Evolutionary conservation across 2,329 filamentous ascomycete species (phyloP), one percentile per base, ranked within the genome.

Genomic region (Incumbomyces lentus): DNA sequence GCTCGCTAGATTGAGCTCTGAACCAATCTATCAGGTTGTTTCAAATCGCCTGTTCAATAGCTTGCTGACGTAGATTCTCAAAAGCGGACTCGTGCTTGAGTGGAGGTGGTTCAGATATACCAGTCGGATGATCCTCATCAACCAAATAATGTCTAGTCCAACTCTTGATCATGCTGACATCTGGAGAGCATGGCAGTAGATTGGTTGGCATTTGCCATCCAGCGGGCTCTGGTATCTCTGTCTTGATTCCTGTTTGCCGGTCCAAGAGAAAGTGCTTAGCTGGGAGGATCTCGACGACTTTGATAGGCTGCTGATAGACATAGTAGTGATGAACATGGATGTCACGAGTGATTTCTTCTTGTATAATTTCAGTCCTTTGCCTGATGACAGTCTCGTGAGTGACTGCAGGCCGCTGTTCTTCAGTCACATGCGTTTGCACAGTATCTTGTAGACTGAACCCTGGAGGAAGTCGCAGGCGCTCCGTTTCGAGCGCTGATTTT

Each of bases 281-380:
- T 3, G 63, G 61, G 14, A 62, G 52, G 6, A 64, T 47, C 47
- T 65, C 60, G 11, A 62, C 43, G 2, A 61, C 62, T 22, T 54
- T 55, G 38, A 66, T 52, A 2, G 63, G 64, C 33, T 62, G 62
- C 2, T 61, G 53, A 17, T 56, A 55, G 22, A 60, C 60, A 42
- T 60, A 61, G 32, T 62, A 57, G 39, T 65, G 60, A 47, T 66
- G 55, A 7, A 56, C 52, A 40, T 66, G 63, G 46, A 63, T 61
- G 6, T 64, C 60, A n/a, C 63, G 60, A 11, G 59, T 47, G 40
- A 64, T 58, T 26, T 56, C 52, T 46, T 64, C 57, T 47, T 63
- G 48, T 6, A 53, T 40, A 14, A 64, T 54, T 57, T 55, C 61
- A 53, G 8, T 57, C 35, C 3, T 58, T 44, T 34, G 55, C 12